These are phyloP conservation scores for Shiraia sp. DNA, from an alignment of 2,329 filamentous ascomycete genomes.

Conservation along the genomic window DNA sequence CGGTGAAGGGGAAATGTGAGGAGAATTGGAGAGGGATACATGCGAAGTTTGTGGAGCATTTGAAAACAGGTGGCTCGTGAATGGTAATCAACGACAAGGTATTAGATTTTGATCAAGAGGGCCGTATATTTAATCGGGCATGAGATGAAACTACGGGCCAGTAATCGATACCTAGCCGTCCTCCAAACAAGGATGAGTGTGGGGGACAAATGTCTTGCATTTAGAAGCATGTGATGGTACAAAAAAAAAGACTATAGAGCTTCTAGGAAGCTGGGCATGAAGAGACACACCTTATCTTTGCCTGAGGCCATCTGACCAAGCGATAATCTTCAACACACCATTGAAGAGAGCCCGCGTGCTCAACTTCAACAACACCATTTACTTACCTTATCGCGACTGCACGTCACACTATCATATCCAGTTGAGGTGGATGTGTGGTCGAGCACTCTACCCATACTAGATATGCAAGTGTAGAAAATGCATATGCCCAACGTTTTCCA, in stretches of 20 bases:
- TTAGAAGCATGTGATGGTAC: too few species aligned
- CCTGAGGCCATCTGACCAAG: constrained; percentile 3
- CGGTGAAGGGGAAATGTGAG: constrained; percentile 44
- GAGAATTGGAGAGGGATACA: constrained; percentile 41
- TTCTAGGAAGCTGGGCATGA: too few species aligned
- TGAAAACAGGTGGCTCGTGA: constrained; percentile 12
- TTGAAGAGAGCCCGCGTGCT: constrained; percentile 5
- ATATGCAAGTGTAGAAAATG: too few species aligned
- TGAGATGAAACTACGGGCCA: neutral
- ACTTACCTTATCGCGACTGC: constrained; percentile 13
- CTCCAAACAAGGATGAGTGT: too few species aligned
- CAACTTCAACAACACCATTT: constrained; percentile 6
- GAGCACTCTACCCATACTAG: too few species aligned
- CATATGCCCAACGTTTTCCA: neutral
- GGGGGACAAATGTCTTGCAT: constrained; percentile 9
- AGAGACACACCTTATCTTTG: neutral
- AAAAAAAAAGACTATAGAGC: too few species aligned
- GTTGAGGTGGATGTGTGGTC: too few species aligned
- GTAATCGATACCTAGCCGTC: too few species aligned
- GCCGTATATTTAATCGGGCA: neutral
- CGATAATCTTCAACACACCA: neutral
- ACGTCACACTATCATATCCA: constrained; percentile 4
- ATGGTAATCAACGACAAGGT: too few species aligned
- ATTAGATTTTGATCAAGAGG: neutral
- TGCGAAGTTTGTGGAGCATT: constrained; percentile 30